Base-by-base conservation (phyloP, 192 early-diverging fungal genomes). In the Endogone sp. region DNA sequence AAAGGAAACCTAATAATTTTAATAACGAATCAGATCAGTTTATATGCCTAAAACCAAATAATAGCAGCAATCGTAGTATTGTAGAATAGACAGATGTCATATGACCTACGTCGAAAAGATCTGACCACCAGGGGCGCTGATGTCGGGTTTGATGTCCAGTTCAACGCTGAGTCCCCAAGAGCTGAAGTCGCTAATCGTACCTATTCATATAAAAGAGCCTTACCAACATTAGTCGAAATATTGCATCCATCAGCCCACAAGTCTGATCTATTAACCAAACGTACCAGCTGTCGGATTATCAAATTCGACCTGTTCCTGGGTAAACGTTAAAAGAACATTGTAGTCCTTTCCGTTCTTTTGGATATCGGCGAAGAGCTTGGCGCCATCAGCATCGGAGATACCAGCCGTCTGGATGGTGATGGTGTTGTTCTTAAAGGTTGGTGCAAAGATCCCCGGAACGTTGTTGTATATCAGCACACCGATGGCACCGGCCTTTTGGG, bases 161-260 rank as follows among this genome's bases (percentile, higher is more conserved):
- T 90, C 84, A 29, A 86, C 81, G 37, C 83, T 83, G 8, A 89
- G 75, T 6, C 91, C 91, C 76, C 78, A 88, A 1, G 91, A 90
- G 55, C 86, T 88, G 64, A 90, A 90, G 6, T 54, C 27, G 2
- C 88, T 88, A 37, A 85, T 77, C 44, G 71, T 29, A 2, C 87
- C 90, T 78, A 68, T 13, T 20, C 28, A 30, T 30, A 67, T 69
- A n/a, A 68, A 57, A 26, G 27, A 26, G 25, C 76, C 81, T 21
- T 60, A 69, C 25, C 67, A 60, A 56, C 59, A 55, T 2, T 21
- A 56, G 56, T 70, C 64, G 30, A 23, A 31, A 55, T 55, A 69
- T 57, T 63, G 29, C 3, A 37, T 2, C 16, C 32, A 20, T 11
- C 29, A 29, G 64, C 1, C 28, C 62, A n/a, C 70, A 68, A 20